phyloP scores from a whole-genome alignment of 805 yeast genomes.

The Wickerhamiella shivajii region DNA sequence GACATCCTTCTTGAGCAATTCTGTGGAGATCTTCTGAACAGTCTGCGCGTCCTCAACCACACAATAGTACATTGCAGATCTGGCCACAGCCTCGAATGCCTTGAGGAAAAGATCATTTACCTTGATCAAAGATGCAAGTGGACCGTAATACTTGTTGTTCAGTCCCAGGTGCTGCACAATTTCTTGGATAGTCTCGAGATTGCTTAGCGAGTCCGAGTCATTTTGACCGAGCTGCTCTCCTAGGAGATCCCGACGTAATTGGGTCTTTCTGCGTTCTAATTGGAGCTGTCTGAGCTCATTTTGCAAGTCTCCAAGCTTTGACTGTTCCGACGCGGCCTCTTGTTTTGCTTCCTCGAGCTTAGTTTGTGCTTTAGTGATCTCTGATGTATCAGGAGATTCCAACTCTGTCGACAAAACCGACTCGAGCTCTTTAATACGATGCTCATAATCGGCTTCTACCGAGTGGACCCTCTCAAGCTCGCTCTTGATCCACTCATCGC shows the following conservation, averaged over 20 bases:
- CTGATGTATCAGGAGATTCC: conserved; percentile 28
- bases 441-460: background rate
- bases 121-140: conserved; percentile 67
- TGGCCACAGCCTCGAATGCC: conserved; percentile 84
- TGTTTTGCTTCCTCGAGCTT: conserved; percentile 22
- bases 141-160: conserved; percentile 56
- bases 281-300: conserved; percentile 62
- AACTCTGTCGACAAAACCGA: background rate
- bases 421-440: background rate
- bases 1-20: conserved; percentile 42
- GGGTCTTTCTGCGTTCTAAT: conserved; percentile 61
- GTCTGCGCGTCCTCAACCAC: conserved; percentile 82
- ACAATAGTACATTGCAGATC: conserved; percentile 69
- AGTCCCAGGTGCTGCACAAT: conserved; percentile 47
- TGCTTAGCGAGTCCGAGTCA: too few species aligned
- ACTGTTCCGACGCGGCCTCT: conserved; percentile 13
- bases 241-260: conserved; percentile 41
- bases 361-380: too few species aligned
- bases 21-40: conserved; percentile 66
- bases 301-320: conserved; percentile 24
- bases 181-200: too few species aligned
- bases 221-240: conserved; percentile 37
- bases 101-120: conserved; percentile 70
- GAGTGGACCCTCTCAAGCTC: background rate
- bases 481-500: conserved; percentile 50